Evolutionary conservation across 345 rosid species (phyloP).

Genomic region (Gossypium herbaceum): DNA sequence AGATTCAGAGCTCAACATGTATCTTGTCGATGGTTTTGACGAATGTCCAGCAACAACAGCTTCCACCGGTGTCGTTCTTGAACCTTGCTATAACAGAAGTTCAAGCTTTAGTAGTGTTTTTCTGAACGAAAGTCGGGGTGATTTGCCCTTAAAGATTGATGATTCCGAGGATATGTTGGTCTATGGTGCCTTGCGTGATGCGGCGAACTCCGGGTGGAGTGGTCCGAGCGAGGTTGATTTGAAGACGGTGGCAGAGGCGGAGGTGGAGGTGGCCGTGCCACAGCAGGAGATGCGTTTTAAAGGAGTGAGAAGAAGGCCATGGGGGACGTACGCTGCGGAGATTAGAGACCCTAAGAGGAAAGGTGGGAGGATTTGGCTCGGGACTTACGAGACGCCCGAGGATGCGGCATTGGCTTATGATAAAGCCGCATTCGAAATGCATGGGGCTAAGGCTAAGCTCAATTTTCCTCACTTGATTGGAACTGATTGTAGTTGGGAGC

Average conservation of each 20-base stretch:
- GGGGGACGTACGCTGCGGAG: constrained; percentile 76
- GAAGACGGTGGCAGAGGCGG: too few relatives aligned
- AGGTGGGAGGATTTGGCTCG: constrained; percentile 68
- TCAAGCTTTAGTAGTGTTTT: constrained; percentile 57
- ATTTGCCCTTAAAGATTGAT: constrained; percentile 20
- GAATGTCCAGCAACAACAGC: not conserved
- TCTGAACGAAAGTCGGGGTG: constrained; percentile 28
- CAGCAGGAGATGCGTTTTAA: constrained; percentile 6
- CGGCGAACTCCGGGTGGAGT: constrained; percentile 22
- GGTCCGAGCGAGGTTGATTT: constrained; percentile 9
- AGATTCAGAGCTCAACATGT: constrained; percentile 14
- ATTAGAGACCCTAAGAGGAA: constrained; percentile 63
- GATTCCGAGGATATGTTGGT: constrained; percentile 30
- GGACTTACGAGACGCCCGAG: constrained; percentile 56
- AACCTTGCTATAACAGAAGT: constrained; percentile 30
- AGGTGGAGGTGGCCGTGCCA: not conserved
- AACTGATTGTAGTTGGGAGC: constrained; percentile 25
- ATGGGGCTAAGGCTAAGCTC: constrained; percentile 51
- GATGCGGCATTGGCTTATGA: constrained; percentile 66
- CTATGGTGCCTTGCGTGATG: constrained; percentile 20
- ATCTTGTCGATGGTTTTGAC: constrained; percentile 27
- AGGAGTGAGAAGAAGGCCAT: constrained; percentile 49
- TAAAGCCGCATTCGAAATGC: constrained; percentile 49
- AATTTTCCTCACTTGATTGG: constrained; percentile 61
- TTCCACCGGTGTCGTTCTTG: not conserved